A percentile compares a stretch with the other conserved stretches of the same genome.
phyloP scores from a whole-genome alignment of 2,329 filamentous ascomycete species.

The Paracamarosporium sp. region DNA sequence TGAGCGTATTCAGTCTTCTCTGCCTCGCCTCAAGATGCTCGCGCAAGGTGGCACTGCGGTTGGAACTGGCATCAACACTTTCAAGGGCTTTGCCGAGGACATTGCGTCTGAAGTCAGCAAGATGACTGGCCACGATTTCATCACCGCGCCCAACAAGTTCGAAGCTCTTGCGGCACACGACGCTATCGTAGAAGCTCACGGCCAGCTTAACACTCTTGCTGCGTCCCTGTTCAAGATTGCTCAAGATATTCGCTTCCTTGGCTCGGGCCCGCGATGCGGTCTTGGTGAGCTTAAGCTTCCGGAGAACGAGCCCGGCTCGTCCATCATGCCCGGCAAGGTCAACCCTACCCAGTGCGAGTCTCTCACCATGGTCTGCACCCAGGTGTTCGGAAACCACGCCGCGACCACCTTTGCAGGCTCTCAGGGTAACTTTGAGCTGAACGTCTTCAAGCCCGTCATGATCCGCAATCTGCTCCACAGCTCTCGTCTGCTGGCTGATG shows the following conservation, averaged over 20 bases:
- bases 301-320: conserved; percentile 97
- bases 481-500: conserved; percentile 83
- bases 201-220: conserved; percentile 91
- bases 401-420: conserved; percentile 93
- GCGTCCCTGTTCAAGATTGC: conserved; percentile 95
- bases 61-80: conserved; percentile 97
- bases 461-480: conserved; percentile 96
- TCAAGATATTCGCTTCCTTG: conserved; percentile 96
- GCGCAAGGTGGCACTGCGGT: conserved; percentile 97
- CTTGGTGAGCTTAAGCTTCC: conserved; percentile 91
- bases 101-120: conserved; percentile 90
- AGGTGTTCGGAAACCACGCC: conserved; percentile 97
- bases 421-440: conserved; percentile 98
- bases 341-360: conserved; percentile 99
- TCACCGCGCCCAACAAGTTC: conserved; percentile 98
- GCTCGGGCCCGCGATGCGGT: conserved; percentile 93
- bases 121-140: conserved; percentile 92
- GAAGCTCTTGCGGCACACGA: conserved; percentile 96
- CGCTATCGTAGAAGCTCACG: conserved; percentile 91
- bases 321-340: conserved; percentile 99
- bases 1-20: conserved; percentile 79
- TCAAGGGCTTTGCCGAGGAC: conserved; percentile 91
- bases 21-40: conserved; percentile 84
- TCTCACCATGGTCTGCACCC: conserved; percentile 95
- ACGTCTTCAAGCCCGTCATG: conserved; percentile 97